Conservation (phyloP, 495 filamentous ascomycete species). For the Bombardia bombarda region DNA sequence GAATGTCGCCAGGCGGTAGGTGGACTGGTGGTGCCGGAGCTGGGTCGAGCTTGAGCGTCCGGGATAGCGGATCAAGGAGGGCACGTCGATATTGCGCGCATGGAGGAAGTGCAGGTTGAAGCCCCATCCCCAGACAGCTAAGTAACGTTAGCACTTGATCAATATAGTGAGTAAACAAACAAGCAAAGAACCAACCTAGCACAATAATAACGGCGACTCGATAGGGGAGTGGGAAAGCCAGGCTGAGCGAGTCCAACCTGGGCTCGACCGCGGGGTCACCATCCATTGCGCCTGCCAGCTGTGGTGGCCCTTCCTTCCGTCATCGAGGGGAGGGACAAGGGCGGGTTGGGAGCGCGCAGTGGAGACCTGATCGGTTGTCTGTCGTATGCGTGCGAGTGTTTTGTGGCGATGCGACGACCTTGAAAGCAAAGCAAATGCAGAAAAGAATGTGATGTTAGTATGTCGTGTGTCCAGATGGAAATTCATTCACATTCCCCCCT, state of each 20-base stretch:
- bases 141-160: not conserved
- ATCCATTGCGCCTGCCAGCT: constrained; percentile 49
- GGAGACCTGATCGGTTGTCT: no score
- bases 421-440: no score
- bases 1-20: constrained; percentile 72
- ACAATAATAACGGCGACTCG: constrained; percentile 73
- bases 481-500: not conserved
- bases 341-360: not conserved
- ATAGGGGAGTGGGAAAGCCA: constrained; percentile 78
- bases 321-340: constrained; percentile 11
- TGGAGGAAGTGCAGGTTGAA: constrained; percentile 76
- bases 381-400: no score
- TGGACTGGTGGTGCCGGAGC: constrained; percentile 64
- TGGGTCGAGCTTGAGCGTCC: constrained; percentile 54
- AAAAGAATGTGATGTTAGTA: no score
- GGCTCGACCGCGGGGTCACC: constrained; percentile 73
- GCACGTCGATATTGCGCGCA: constrained; percentile 69
- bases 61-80: constrained; percentile 72
- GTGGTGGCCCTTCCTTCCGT: constrained; percentile 4
- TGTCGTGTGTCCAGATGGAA: not conserved
- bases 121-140: constrained; percentile 89
- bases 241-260: constrained; percentile 76
- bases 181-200: constrained; percentile 57
- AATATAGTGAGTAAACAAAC: no score
- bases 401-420: no score